Base-by-base conservation (phyloP, 495 filamentous ascomycete genomes). In the Penicillium longicatenatum region DNA sequence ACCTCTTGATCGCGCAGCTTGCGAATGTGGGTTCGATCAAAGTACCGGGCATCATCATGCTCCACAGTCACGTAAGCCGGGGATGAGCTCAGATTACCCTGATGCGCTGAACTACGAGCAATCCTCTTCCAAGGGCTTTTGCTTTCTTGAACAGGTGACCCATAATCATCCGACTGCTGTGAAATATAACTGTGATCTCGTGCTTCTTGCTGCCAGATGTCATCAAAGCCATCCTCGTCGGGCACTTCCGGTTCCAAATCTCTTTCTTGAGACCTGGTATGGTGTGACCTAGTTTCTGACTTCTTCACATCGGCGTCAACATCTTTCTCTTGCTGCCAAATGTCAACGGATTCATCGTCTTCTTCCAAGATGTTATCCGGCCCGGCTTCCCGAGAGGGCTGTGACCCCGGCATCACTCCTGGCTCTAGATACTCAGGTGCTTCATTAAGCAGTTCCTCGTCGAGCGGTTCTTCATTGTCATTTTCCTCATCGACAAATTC, bases 131-230 rank as follows among this genome's bases (percentile, higher is more conserved):
- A 65, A 55, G 65, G 55, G 14, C 46, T 65, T 42, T 43, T 31
- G 17, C 48, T 17, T 24, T 57, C 51, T 24, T 55, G 50, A 19
- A 44, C 20, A 6, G 47, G 33, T 10, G 16, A 22, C 22, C 31
- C 49, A n/a, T 31, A 51, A 24, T 64, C 59, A 42, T 68, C 54
- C 10, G 57, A 68, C 6, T 59, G 65, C 33, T 68, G 59, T 6
- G 71, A 70, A 21, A 70, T 24, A 16, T 68, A 54, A 21, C 69
- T 72, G 49, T 70, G 63, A 29, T 75, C 71, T 11, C 67, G 66
- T 26, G 77, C 77, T 57, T 79, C 75, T 60, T 70, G 66, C 56
- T 78, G 77, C 77, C 77, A 79, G 21, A 78, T 78, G 50, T 79
- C 74, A 57, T 70, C 73, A 50, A 70, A 72, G 1, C 64, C 74